phyloP scores from a whole-genome alignment of 306 rosid genomes.

The Acmispon strigosus region DNA sequence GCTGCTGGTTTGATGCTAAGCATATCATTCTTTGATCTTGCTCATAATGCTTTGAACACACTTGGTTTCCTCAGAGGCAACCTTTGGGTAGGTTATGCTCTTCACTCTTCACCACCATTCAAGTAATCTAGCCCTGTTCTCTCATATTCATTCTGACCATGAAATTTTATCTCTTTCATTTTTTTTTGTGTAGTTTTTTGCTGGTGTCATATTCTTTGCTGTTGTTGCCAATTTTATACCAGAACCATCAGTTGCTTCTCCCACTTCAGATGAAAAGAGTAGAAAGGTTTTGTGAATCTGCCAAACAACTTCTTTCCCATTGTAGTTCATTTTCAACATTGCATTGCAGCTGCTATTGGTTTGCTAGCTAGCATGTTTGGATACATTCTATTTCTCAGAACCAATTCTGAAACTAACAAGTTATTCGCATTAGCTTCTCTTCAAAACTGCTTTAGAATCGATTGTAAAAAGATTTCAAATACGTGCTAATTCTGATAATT shows the following conservation, averaged over 20 bases:
- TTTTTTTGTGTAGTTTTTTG: constrained; percentile 62
- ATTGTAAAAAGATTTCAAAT: not conserved
- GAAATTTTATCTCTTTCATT: not conserved
- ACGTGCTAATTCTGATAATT: constrained; percentile 21
- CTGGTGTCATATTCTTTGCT: constrained; percentile 87
- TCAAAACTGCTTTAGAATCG: too few relatives aligned
- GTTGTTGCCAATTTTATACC: constrained; percentile 71
- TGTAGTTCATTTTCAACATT: not conserved
- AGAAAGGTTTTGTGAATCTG: constrained; percentile 46
- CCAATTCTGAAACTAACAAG: too few relatives aligned
- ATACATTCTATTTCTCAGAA: too few relatives aligned
- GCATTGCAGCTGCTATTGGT: not conserved
- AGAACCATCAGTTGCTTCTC: constrained; percentile 68
- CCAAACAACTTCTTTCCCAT: not conserved
- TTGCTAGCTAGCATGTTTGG: too few relatives aligned
- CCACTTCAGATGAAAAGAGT: constrained; percentile 47
- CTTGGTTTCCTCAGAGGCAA: constrained; percentile 91
- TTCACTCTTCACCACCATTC: not conserved
- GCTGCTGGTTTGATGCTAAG: constrained; percentile 98
- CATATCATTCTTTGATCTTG: constrained; percentile 93
- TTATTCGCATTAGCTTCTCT: too few relatives aligned
- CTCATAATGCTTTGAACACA: constrained; percentile 93
- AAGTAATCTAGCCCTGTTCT: not conserved
- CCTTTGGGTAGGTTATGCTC: constrained; percentile 62
- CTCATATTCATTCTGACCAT: constrained; percentile 4